phyloP scores from a whole-genome alignment of 257 asterid species.

The Lithospermum erythrorhizon region DNA sequence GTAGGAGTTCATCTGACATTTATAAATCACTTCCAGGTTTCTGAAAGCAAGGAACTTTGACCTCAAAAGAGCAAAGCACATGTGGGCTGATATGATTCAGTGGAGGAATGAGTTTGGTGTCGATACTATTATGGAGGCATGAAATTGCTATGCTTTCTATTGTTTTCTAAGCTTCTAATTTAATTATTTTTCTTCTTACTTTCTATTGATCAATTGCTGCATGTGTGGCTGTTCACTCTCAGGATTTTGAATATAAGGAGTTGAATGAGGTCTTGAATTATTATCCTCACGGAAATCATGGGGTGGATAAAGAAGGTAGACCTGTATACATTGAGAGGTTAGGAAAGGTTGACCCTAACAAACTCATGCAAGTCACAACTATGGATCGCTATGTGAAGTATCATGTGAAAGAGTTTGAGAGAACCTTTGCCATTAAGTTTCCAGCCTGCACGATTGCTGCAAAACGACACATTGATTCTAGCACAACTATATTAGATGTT shows the following conservation, averaged over 20 bases:
- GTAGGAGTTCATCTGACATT: background rate
- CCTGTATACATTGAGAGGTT: slow-evolving; percentile 78
- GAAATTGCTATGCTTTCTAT: background rate
- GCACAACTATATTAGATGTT: slow-evolving; percentile 77
- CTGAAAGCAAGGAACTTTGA: slow-evolving; percentile 79
- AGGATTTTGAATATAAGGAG: slow-evolving; percentile 77
- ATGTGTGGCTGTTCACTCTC: slow-evolving; percentile 10
- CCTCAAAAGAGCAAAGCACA: slow-evolving; percentile 59
- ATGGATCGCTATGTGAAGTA: slow-evolving; percentile 63
- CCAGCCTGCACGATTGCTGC: slow-evolving; percentile 85
- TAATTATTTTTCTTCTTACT: background rate
- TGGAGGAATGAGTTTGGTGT: slow-evolving; percentile 80
- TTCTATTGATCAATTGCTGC: background rate
- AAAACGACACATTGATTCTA: slow-evolving; percentile 77
- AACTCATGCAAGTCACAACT: slow-evolving; percentile 79
- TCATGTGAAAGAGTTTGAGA: slow-evolving; percentile 74
- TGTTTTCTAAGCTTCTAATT: background rate
- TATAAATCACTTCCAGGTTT: slow-evolving; percentile 32
- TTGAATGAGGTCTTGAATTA: slow-evolving; percentile 56
- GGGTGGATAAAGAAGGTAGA: slow-evolving; percentile 79
- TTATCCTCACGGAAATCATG: slow-evolving; percentile 84
- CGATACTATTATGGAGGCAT: slow-evolving; percentile 56
- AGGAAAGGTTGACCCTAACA: slow-evolving; percentile 69
- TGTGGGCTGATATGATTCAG: slow-evolving; percentile 90
- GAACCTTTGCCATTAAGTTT: slow-evolving; percentile 62